Percentiles rank a stretch among this genome's conserved stretches.
Evolutionary conservation across 2,329 filamentous ascomycete species (phyloP).

Genomic region (Karstenula rhodostoma): DNA sequence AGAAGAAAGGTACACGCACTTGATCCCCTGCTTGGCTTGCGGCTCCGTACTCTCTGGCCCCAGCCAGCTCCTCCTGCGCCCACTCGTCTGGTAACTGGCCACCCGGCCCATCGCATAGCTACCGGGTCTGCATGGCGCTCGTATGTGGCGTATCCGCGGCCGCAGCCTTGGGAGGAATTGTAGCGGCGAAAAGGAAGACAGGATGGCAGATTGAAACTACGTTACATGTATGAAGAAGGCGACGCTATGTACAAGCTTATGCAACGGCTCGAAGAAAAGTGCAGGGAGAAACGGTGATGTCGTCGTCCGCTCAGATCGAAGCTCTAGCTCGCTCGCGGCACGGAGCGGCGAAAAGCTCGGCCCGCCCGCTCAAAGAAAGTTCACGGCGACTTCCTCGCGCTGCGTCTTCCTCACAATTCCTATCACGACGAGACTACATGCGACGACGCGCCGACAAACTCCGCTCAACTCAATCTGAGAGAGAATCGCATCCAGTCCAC

Average conservation of each 20-base stretch:
- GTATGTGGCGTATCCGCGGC: constrained; percentile 54
- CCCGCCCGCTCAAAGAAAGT: constrained; percentile 17
- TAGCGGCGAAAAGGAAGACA: constrained; percentile 52
- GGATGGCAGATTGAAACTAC: constrained; percentile 41
- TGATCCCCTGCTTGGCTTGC: constrained; percentile 23
- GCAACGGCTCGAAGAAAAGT: constrained; percentile 19
- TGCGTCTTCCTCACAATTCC: not conserved
- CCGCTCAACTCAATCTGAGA: not conserved
- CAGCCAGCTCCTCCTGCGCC: constrained; percentile 32
- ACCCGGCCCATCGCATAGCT: constrained; percentile 54
- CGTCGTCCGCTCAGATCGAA: not conserved
- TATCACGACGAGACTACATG: too few relatives aligned
- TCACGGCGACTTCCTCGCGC: not conserved
- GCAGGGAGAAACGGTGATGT: constrained; percentile 16
- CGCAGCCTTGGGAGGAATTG: constrained; percentile 55
- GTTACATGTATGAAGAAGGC: constrained; percentile 25
- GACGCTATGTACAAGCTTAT: constrained; percentile 11
- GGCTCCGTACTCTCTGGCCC: constrained; percentile 18
- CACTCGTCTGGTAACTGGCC: constrained; percentile 46
- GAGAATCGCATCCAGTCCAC: not conserved
- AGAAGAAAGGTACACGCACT: constrained; percentile 16
- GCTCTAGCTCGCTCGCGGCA: constrained; percentile 2
- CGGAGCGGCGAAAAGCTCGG: constrained; percentile 21
- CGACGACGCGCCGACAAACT: not conserved
- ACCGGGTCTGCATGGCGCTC: constrained; percentile 52